phyloP scores from a whole-genome alignment of 2,329 filamentous ascomycete genomes.

The Clonostachys chloroleuca region DNA sequence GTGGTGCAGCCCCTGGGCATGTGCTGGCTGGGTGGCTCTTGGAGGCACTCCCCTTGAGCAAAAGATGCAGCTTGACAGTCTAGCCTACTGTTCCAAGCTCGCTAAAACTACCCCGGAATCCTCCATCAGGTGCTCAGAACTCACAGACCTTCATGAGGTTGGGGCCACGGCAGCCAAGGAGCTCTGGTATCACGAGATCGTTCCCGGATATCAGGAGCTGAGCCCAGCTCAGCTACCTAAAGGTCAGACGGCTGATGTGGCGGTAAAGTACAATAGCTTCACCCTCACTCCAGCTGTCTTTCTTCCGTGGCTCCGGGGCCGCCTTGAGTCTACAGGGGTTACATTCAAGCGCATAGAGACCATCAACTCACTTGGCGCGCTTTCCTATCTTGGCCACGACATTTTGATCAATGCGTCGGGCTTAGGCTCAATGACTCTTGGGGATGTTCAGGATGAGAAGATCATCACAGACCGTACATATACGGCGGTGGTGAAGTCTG shows the following conservation, averaged over 20 bases:
- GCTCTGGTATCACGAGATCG: constrained; percentile 5
- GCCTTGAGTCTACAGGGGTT: constrained; percentile 5
- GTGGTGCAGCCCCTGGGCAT: constrained; percentile 26
- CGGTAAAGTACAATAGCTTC: background rate
- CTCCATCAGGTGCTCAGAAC: background rate
- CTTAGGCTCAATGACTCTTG: constrained; percentile 2
- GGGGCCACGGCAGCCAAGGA: constrained; percentile 2
- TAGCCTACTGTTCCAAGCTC: constrained; percentile 3
- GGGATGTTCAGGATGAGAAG: constrained; percentile 3
- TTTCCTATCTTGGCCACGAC: constrained; percentile 6
- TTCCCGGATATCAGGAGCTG: constrained; percentile 1
- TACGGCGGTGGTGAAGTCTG: constrained; percentile 5
- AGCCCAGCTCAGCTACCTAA: background rate
- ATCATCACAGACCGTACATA: constrained; percentile 6
- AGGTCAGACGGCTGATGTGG: background rate
- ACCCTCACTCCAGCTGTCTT: constrained; percentile 4
- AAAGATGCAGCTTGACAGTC: constrained; percentile 16
- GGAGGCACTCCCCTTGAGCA: constrained; percentile 3
- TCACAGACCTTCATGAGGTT: constrained; percentile 3
- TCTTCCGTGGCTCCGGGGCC: constrained; percentile 4
- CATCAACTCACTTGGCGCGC: constrained; percentile 4
- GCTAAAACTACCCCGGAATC: constrained; percentile 4
- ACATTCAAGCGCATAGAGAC: constrained; percentile 3
- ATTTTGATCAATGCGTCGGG: constrained; percentile 8
- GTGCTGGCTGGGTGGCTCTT: constrained; percentile 19